Percentiles rank a stretch among this genome's conserved stretches.
Conservation (phyloP, 2,329 filamentous ascomycete genomes). For the Fusarium denticulatum region DNA sequence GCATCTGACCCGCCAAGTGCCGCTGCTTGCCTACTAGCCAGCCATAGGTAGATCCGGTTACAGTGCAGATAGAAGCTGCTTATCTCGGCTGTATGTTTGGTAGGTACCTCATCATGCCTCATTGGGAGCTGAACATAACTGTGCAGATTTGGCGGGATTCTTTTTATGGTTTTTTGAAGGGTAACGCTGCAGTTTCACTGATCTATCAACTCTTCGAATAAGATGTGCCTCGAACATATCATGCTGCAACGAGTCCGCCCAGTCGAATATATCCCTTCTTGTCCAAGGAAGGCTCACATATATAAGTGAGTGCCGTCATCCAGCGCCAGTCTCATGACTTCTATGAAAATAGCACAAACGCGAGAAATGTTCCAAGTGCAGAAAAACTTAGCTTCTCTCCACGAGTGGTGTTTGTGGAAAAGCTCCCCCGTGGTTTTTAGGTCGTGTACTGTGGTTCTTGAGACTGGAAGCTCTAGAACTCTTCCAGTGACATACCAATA, state of each 20-base stretch:
- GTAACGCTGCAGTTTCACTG: background rate
- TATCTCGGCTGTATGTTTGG: background rate
- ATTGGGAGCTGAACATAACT: background rate
- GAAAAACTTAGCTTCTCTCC: background rate
- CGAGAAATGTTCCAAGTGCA: background rate
- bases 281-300: background rate
- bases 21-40: background rate
- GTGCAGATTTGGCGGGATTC: background rate
- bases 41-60: background rate
- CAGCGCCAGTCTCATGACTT: background rate
- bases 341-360: background rate
- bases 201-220: background rate
- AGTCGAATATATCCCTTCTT: background rate
- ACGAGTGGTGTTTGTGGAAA: background rate
- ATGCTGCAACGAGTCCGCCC: background rate
- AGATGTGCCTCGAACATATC: background rate
- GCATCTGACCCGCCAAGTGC: constrained; percentile 34
- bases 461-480: constrained; percentile 15
- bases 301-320: background rate
- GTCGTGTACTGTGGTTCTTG: background rate
- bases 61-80: background rate
- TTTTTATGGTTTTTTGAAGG: background rate
- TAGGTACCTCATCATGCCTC: background rate
- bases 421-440: background rate
- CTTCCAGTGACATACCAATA: constrained; percentile 24